Conservation (phyloP, 176 grass and related monocot genomes). For the Raddia guianensis region DNA sequence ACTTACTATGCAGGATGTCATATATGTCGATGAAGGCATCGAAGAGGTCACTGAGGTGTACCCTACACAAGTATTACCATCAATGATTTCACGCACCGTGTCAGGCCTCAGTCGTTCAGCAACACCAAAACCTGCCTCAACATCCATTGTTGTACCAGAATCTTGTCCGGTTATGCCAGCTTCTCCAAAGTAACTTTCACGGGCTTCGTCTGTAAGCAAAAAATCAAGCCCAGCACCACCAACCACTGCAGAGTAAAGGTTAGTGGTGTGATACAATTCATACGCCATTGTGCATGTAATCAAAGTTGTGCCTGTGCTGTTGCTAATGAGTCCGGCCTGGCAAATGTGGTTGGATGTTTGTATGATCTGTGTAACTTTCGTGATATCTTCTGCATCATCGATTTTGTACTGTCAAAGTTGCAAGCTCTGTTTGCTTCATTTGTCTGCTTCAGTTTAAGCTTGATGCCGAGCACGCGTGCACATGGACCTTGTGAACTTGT, state of each 20-base stretch:
- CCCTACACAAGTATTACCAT: constrained; percentile 65
- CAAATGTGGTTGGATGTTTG: constrained; percentile 34
- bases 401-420: constrained; percentile 7
- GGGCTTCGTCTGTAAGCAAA: constrained; percentile 31
- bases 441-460: neutral
- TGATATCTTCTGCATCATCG: constrained; percentile 25
- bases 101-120: neutral
- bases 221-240: constrained; percentile 16
- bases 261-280: constrained; percentile 26
- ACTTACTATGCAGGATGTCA: constrained; percentile 97
- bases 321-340: constrained; percentile 3
- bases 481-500: neutral
- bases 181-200: constrained; percentile 37
- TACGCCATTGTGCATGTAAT: constrained; percentile 30
- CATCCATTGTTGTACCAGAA: constrained; percentile 53
- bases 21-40: constrained; percentile 93
- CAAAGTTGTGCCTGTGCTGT: neutral
- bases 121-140: constrained; percentile 39
- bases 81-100: constrained; percentile 19
- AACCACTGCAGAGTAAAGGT: constrained; percentile 16
- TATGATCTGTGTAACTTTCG: constrained; percentile 29
- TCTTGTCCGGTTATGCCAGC: constrained; percentile 46
- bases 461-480: neutral
- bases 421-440: neutral
- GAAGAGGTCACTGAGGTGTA: constrained; percentile 95